Percentiles rank a stretch among this genome's conserved stretches.
Conservation (phyloP, 441 rosid genomes). For the Hura crepitans region DNA sequence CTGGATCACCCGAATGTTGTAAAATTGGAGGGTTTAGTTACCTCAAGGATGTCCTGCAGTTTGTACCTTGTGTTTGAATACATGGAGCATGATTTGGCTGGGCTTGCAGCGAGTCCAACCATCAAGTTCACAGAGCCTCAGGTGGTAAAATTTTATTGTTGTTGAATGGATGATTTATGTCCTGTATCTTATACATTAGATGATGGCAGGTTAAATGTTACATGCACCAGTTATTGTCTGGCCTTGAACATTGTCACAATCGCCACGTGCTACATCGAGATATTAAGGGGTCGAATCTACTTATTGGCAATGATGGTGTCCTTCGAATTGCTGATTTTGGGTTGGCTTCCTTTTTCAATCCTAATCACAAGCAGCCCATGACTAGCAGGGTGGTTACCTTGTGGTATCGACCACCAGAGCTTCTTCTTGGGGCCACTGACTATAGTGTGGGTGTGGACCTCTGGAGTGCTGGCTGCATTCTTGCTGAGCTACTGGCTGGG, state of each 20-base stretch:
- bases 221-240: constrained; percentile 73
- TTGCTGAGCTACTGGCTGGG: constrained; percentile 82
- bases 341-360: constrained; percentile 75
- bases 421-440: constrained; percentile 86
- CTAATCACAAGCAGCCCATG: constrained; percentile 75
- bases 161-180: not conserved
- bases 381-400: constrained; percentile 92
- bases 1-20: constrained; percentile 92
- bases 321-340: constrained; percentile 93
- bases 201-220: constrained; percentile 75
- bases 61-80: constrained; percentile 79
- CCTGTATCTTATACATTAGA: constrained; percentile 4
- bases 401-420: constrained; percentile 98
- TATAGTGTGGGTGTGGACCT: constrained; percentile 89
- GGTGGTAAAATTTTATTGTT: constrained; percentile 38
- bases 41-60: constrained; percentile 98
- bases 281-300: constrained; percentile 92
- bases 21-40: constrained; percentile 84
- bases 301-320: constrained; percentile 75
- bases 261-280: constrained; percentile 89
- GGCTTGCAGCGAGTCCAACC: constrained; percentile 76
- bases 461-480: constrained; percentile 97
- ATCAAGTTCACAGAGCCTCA: constrained; percentile 82
- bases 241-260: constrained; percentile 84
- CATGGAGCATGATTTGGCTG: constrained; percentile 95